phyloP scores from a whole-genome alignment of 768 basidiomycete genomes.

The Lanmaoa rubissima region DNA sequence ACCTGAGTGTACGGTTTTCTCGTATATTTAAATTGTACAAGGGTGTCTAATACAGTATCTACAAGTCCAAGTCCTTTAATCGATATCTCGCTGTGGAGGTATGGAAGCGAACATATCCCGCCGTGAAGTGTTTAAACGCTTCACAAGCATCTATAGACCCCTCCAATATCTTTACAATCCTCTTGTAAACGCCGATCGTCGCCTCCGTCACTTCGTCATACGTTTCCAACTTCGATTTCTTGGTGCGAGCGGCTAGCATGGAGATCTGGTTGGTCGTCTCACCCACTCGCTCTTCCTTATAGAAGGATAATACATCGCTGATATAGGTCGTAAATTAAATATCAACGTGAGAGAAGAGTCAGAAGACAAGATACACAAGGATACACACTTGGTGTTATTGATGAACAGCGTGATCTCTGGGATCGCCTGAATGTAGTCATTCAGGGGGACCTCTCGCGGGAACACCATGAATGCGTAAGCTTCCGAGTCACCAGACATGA shows the following conservation, averaged over 20 bases:
- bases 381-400: slow-evolving; percentile 37
- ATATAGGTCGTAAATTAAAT: background rate
- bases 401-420: slow-evolving; percentile 37
- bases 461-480: slow-evolving; percentile 39
- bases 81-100: slow-evolving; percentile 26
- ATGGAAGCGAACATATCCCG: slow-evolving; percentile 32
- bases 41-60: background rate
- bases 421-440: slow-evolving; percentile 37
- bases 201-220: slow-evolving; percentile 25
- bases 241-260: slow-evolving; percentile 24
- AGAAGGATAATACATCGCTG: slow-evolving; percentile 42
- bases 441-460: slow-evolving; percentile 30
- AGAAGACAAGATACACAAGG: no score
- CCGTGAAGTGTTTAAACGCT: slow-evolving; percentile 15
- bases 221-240: slow-evolving; percentile 28
- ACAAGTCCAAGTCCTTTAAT: slow-evolving; percentile 20
- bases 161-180: slow-evolving; percentile 25
- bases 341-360: background rate
- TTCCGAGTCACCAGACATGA: slow-evolving; percentile 35
- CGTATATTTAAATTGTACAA: no score
- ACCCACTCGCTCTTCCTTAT: slow-evolving; percentile 39
- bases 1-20: no score
- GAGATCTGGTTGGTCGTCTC: slow-evolving; percentile 39
- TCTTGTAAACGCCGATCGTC: slow-evolving; percentile 24
- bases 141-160: slow-evolving; percentile 18